These are phyloP conservation scores for Neoarthrinium moseri DNA, from an alignment of 2,329 filamentous ascomycete species.

Conservation along the genomic window DNA sequence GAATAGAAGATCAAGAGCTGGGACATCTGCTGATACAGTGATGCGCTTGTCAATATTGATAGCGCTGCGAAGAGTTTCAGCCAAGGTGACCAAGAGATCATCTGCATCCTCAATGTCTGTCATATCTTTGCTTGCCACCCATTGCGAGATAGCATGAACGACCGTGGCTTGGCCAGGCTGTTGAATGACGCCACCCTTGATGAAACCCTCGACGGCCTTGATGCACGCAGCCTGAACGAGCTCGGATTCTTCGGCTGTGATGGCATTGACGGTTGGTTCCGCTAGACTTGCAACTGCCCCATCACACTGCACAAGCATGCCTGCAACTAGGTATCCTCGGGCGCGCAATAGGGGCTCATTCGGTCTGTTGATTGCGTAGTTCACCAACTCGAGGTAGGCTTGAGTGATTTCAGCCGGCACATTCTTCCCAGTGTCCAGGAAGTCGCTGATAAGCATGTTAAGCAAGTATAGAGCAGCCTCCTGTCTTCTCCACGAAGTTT, in stretches of 20 bases:
- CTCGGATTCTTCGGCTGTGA: conserved; percentile 75
- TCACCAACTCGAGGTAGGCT: conserved; percentile 77
- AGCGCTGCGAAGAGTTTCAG: conserved; percentile 80
- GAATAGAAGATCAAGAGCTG: conserved; percentile 82
- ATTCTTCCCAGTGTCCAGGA: conserved; percentile 71
- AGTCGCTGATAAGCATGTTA: conserved; percentile 80
- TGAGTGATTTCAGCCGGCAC: conserved; percentile 69
- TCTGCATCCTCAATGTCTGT: conserved; percentile 84
- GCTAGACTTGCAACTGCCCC: conserved; percentile 64
- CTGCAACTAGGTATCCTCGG: conserved; percentile 83
- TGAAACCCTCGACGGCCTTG: conserved; percentile 73
- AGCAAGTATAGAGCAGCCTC: conserved; percentile 84
- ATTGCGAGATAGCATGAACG: conserved; percentile 65
- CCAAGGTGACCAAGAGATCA: conserved; percentile 85
- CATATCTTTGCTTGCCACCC: conserved; percentile 77
- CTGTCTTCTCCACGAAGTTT: conserved; percentile 60
- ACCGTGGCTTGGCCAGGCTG: conserved; percentile 52
- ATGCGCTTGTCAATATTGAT: conserved; percentile 78
- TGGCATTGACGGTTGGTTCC: conserved; percentile 71
- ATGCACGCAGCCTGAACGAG: conserved; percentile 91
- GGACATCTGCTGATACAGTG: conserved; percentile 68
- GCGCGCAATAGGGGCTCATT: conserved; percentile 79
- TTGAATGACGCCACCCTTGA: conserved; percentile 49
- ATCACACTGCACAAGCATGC: conserved; percentile 70
- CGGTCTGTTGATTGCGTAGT: conserved; percentile 67